Evolutionary conservation across 371 early-diverging fungal genomes (phyloP).

Genomic region (Umbelopsis sp.): DNA sequence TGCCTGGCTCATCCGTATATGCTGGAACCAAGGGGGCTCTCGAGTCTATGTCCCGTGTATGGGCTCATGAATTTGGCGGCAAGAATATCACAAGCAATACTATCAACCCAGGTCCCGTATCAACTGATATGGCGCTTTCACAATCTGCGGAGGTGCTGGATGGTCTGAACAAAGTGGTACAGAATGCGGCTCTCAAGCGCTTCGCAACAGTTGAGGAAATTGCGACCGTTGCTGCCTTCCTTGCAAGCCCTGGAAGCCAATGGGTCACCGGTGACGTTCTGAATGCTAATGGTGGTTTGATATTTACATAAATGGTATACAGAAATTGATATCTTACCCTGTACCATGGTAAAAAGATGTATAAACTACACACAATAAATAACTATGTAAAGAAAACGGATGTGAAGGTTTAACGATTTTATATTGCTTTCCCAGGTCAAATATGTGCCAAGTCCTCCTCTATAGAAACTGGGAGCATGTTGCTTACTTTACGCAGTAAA

Average conservation of each 20-base stretch:
- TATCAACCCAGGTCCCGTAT: too few species aligned
- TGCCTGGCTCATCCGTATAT: conserved; percentile 26
- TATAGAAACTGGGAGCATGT: too few species aligned
- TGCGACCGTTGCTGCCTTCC: conserved; percentile 26
- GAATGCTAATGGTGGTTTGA: conserved; percentile 29
- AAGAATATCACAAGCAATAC: neutral
- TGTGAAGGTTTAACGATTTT: too few species aligned
- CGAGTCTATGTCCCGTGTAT: conserved; percentile 28
- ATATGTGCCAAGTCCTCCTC: too few species aligned
- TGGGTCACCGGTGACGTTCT: conserved; percentile 34
- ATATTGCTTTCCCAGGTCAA: too few species aligned
- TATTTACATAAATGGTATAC: neutral
- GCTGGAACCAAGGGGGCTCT: conserved; percentile 32
- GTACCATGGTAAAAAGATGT: too few species aligned
- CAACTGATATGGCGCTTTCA: neutral
- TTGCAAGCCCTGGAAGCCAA: conserved; percentile 23
- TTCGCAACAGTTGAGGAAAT: conserved; percentile 30
- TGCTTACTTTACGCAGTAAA: too few species aligned
- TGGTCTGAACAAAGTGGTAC: neutral
- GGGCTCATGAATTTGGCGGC: conserved; percentile 30
- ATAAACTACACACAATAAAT: too few species aligned
- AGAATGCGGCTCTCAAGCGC: conserved; percentile 19
- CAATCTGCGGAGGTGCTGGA: neutral
- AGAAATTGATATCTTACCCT: too few species aligned
- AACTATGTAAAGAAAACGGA: too few species aligned